Evolutionary conservation across 2,329 filamentous ascomycete species (phyloP).

Genomic region (Scorias spongiosa): DNA sequence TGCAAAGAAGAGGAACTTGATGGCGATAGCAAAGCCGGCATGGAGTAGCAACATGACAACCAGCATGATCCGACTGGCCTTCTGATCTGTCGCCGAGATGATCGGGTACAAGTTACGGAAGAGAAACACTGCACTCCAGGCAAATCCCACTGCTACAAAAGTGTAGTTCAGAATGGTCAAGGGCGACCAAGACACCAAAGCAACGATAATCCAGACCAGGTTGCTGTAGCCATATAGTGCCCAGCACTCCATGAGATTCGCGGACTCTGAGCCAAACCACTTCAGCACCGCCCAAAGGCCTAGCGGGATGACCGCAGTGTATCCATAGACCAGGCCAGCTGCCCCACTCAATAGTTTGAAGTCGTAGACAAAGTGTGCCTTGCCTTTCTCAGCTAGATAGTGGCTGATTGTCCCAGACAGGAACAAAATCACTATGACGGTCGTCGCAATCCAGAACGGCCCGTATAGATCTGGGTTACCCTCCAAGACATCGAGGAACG

Average conservation of each 20-base stretch:
- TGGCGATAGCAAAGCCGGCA: constrained; percentile 77
- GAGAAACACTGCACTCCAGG: constrained; percentile 66
- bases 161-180: constrained; percentile 65
- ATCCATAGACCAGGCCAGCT: constrained; percentile 87
- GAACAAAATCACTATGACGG: constrained; percentile 89
- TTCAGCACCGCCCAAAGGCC: constrained; percentile 74
- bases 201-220: constrained; percentile 92
- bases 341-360: constrained; percentile 80
- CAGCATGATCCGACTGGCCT: constrained; percentile 77
- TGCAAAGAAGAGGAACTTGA: constrained; percentile 95
- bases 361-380: constrained; percentile 71
- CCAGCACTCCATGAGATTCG: constrained; percentile 89
- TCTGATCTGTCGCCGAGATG: constrained; percentile 78
- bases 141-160: constrained; percentile 79
- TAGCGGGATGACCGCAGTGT: constrained; percentile 70
- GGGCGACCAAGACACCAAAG: constrained; percentile 78
- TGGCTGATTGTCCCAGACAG: constrained; percentile 88
- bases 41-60: constrained; percentile 74
- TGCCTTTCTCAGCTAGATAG: constrained; percentile 57
- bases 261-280: constrained; percentile 89
- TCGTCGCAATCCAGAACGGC: constrained; percentile 97
- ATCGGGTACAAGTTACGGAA: constrained; percentile 73
- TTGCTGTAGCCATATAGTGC: constrained; percentile 93
- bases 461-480: constrained; percentile 95
- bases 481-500: constrained; percentile 93